Base-by-base conservation (phyloP, 345 rosid genomes). In the Abelmoschus esculentus region DNA sequence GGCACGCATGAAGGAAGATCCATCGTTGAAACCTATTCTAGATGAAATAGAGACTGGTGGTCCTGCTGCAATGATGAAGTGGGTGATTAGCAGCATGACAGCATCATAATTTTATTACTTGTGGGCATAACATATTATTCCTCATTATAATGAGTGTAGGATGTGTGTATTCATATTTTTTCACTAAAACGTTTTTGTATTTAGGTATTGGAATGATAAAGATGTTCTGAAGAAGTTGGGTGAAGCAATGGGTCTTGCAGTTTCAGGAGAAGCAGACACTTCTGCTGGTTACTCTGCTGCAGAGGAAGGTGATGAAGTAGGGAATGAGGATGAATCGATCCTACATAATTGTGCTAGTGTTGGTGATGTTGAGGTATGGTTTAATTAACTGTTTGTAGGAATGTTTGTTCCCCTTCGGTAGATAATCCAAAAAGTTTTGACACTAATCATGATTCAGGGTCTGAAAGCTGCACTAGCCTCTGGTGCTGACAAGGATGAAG, bases 31-130 rank as follows among this genome's bases (percentile, higher is more conserved):
- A 79, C 90, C 85, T 75, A 86, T 95, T 70, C 74, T 95, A 40
- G 97, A 91, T 17, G 97, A 95, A 83, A 90, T 95, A 34, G 99
- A 95, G 84, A 76, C 79, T 46, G 96, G 96, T 74, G 96, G 96
- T 71, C 96, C 96, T 17, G 84, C 92, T 79, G 91, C 96, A 63
- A 89, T 91, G 96, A 89, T 91, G 97, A 95, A 87, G 99, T 95
- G 72, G 15, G 84, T 77, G 53, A 70, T 75, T 56, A 38, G 52
- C 14, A 22, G 32, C 50, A 18, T 55, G 26, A 17, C 49, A 40
- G 44, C 3, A 2, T 29, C 32, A 3, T 29, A 29, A 3, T 29
- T 29, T 29, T 29, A 1, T 29, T 29, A 29, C 32, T 29, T 29
- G 3, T 73, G 14, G 53, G 59, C 46, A 36, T 36, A 67, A 19